Percentiles rank a stretch among this genome's conserved stretches.
Evolutionary conservation across 306 rosid species (phyloP).

Genomic region (Styphnolobium japonicum): DNA sequence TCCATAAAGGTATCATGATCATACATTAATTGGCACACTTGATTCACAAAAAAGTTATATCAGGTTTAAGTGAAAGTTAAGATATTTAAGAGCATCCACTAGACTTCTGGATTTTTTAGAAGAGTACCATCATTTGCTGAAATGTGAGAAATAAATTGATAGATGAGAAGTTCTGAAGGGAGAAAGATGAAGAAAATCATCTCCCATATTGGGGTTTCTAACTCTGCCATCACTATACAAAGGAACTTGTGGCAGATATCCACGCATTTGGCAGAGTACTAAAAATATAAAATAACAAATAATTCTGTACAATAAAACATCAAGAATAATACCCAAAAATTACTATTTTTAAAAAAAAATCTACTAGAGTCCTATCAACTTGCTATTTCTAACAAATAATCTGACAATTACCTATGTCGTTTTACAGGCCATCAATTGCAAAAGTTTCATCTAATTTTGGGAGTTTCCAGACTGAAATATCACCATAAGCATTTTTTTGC

Average conservation of each 20-base stretch:
- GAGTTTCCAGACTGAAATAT: conserved; percentile 48
- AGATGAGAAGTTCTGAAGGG: background rate
- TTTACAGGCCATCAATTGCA: conserved; percentile 19
- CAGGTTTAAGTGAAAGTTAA: background rate
- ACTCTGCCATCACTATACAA: conserved; percentile 24
- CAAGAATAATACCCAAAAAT: background rate
- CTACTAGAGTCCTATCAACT: conserved; percentile 7
- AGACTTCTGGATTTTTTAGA: background rate
- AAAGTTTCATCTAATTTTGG: conserved; percentile 48
- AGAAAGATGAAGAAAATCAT: background rate
- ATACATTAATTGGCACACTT: background rate
- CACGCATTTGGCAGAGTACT: conserved; percentile 11
- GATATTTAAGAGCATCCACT: background rate
- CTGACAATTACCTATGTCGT: background rate
- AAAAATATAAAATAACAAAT: background rate
- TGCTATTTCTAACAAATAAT: background rate
- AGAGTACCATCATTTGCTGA: background rate
- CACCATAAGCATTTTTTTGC: conserved; percentile 62
- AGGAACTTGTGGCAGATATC: conserved; percentile 14
- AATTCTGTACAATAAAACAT: conserved; percentile 5
- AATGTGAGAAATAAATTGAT: background rate
- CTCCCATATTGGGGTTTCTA: background rate
- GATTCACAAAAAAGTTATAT: background rate
- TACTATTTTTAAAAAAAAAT: background rate
- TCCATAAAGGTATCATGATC: background rate